Evolutionary conservation across 164 flowering plant genomes (phyloP), one percentile per base, ranked within the genome.

Genomic region (Berberis thunbergii): DNA sequence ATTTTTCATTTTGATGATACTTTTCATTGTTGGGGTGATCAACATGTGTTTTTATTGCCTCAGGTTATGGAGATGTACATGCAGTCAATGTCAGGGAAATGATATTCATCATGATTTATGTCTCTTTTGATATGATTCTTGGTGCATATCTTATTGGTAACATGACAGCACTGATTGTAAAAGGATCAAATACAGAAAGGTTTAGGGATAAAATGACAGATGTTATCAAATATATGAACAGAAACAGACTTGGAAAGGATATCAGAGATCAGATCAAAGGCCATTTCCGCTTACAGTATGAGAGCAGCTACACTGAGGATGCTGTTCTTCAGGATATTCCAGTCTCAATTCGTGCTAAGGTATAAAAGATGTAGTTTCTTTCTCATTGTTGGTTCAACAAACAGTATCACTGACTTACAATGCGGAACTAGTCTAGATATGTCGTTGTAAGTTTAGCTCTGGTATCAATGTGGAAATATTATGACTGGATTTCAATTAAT

Each of bases 51-150:
- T 56, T 49, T 63, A 13, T 52, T 52, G 66, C 54, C 52, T 52
- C 83, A 88, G 96, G 92, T 62, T 86, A 86, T 79, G 96, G 96
- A 62, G 96, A 89, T 38, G 84, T 86, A 73, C 96, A 86, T 76
- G 96, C 92, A 13, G 89, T 89, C 11, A 89, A 89, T 73, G 11
- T 73, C 48, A 81, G 90, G 68, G 96, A 89, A 65, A 89, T 89
- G 96, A 81, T 89, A 76, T 89, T 89, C 64, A 60, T 86, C 58
- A 86, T 89, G 96, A 68, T 84, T 46, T 89, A 78, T 73, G 83
- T 86, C 4, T 89, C 96, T 4, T 85, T 85, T 63, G 96, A 89
- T 59, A 89, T 89, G 96, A 76, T 85, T 72, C 82, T 89, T 57
- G 87, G 96, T 54, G 92, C 96, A 58, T 89, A 89, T 68, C 71